Percentiles rank a stretch among this genome's conserved stretches.
These are phyloP conservation scores for Phalaenopsis equestris DNA, from an alignment of 106 monocot species.

Conservation along the genomic window DNA sequence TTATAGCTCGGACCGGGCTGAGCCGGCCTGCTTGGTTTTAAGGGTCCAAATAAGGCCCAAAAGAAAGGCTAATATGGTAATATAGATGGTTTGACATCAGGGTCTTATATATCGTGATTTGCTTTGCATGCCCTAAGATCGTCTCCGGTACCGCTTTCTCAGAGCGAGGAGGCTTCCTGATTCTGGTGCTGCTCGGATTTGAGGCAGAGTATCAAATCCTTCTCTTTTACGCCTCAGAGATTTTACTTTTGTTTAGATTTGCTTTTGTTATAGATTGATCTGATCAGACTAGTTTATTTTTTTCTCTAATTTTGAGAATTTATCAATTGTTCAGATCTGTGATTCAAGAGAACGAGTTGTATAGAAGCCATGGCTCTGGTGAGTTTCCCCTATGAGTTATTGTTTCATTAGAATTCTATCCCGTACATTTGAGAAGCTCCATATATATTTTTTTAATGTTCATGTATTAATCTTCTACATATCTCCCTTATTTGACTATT, in stretches of 20 bases:
- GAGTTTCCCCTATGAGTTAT: background rate
- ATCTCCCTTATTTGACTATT: background rate
- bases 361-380: background rate
- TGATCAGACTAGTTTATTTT: background rate
- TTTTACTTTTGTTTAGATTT: background rate
- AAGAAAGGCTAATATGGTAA: background rate
- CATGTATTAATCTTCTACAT: background rate
- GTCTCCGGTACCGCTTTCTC: background rate
- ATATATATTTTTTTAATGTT: background rate
- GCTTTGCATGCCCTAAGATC: background rate
- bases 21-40: too few species aligned
- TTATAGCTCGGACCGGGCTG: too few species aligned
- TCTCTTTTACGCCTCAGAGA: background rate
- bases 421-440: background rate
- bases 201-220: background rate
- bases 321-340: background rate
- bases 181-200: background rate
- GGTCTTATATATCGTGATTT: background rate
- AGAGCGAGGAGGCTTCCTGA: background rate
- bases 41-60: background rate
- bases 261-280: background rate
- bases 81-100: background rate
- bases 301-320: background rate
- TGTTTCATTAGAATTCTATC: background rate
- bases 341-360: background rate